Evolutionary conservation across 2,329 filamentous ascomycete species (phyloP), one percentile per base, ranked within the genome.

Genomic region (Trichoderma polysporum): DNA sequence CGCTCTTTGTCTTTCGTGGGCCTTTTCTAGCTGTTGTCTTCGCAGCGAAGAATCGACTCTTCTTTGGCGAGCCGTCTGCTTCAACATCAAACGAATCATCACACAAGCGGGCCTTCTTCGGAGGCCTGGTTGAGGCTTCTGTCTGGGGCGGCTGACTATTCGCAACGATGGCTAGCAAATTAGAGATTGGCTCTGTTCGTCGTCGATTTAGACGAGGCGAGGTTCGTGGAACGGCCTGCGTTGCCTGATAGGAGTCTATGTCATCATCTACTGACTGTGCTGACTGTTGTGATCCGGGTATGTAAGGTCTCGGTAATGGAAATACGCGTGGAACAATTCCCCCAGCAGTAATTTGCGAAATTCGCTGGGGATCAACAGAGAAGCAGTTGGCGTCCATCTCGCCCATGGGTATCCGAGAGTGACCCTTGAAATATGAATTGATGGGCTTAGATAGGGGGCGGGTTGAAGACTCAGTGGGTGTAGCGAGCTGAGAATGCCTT

Each of bases 321-420:
- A 86, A 88, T 0, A 88, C 85, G 1, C 86, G 81, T 2, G 86
- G 84, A 5, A 82, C 82, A 37, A 83, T 74, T 3, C 82, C 85
- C 66, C 82, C 82, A 27, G 81, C 77, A 0, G 84, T 85, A 65
- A 85, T 76, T 63, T 78, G 78, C n/a, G 82, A 78, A 68, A 85
- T 77, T 68, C 81, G 78, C 31, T 82, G 74, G 15, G 81, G 78
- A 67, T 88, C 83, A 13, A 86, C 79, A 15, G 81, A 77, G 71
- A 88, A 88, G 73, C 85, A 88, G 69, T 88, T 88, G 45, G 84
- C 79, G 60, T 88, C 85, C 86, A 88, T 88, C 71, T 86, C 85
- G n/a, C 83, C 86, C 72, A 88, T 82, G 0, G 86, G 84, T 66
- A 87, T 83, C 2, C 86, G 83, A 37, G 76, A 75, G 63, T 80